Conservation (phyloP, 257 asterid species). For the Thymus mandschuricus region DNA sequence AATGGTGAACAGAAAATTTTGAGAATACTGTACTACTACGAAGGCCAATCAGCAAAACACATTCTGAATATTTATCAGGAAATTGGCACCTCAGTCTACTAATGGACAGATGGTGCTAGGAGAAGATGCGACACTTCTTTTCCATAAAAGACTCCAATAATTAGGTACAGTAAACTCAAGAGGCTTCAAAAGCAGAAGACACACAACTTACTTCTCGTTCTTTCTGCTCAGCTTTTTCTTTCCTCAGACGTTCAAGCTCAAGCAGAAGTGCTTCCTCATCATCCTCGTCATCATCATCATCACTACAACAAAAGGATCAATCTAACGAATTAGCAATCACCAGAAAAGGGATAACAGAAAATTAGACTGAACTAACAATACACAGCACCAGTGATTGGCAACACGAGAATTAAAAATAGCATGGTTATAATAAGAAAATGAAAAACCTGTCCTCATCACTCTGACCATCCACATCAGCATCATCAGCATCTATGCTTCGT, state of each 20-base stretch:
- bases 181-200: neutral
- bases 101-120: neutral
- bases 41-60: neutral
- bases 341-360: neutral
- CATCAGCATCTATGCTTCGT: constrained; percentile 86
- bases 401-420: neutral
- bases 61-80: neutral
- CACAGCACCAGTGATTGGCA: neutral
- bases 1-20: neutral
- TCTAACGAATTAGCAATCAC: constrained; percentile 13
- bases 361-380: neutral
- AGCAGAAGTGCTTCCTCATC: constrained; percentile 92
- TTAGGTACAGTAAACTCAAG: neutral
- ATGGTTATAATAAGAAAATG: neutral
- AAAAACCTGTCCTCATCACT: constrained; percentile 74
- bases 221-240: constrained; percentile 89
- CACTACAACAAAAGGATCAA: constrained; percentile 36
- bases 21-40: neutral
- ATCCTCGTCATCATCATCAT: constrained; percentile 71
- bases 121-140: neutral
- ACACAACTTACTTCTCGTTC: constrained; percentile 62
- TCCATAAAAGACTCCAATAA: neutral
- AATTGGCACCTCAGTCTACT: constrained; percentile 9
- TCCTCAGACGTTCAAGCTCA: constrained; percentile 88
- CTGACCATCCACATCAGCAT: constrained; percentile 63